Conservation (phyloP, 2,329 filamentous ascomycete species). For the Lojkania enalia region DNA sequence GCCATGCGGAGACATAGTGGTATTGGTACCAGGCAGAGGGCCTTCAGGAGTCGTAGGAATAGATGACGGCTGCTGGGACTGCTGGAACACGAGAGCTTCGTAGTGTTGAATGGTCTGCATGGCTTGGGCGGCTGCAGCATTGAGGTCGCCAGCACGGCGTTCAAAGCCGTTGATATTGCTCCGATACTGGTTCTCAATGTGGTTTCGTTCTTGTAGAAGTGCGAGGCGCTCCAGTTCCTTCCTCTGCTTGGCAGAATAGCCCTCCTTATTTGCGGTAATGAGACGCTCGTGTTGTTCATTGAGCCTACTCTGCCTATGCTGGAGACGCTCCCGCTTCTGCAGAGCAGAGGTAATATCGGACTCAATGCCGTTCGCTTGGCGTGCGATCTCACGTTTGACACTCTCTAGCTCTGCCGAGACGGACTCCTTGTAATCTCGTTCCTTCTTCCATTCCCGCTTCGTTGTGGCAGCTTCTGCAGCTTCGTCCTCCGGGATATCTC, state of each 20-base stretch:
- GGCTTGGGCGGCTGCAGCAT: slow-evolving; percentile 41
- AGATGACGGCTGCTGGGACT: slow-evolving; percentile 41
- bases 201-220: slow-evolving; percentile 38
- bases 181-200: slow-evolving; percentile 44
- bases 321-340: slow-evolving; percentile 73
- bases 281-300: slow-evolving; percentile 73
- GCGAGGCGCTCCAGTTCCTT: slow-evolving; percentile 46
- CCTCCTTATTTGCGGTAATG: slow-evolving; percentile 67
- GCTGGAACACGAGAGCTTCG: slow-evolving; percentile 47
- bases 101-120: slow-evolving; percentile 43
- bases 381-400: slow-evolving; percentile 64
- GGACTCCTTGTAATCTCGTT: slow-evolving; percentile 55
- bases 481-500: slow-evolving; percentile 66
- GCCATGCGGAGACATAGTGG: slow-evolving; percentile 39
- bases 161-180: slow-evolving; percentile 45
- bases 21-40: slow-evolving; percentile 57
- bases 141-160: slow-evolving; percentile 44
- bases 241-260: slow-evolving; percentile 63
- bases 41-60: slow-evolving; percentile 63
- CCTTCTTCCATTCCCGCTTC: slow-evolving; percentile 61
- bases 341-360: slow-evolving; percentile 66
- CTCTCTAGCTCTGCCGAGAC: slow-evolving; percentile 62
- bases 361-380: slow-evolving; percentile 64
- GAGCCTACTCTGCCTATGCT: slow-evolving; percentile 70
- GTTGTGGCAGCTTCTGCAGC: slow-evolving; percentile 59